Conservation (phyloP, 257 asterid genomes). For the Cordia subcordata region DNA sequence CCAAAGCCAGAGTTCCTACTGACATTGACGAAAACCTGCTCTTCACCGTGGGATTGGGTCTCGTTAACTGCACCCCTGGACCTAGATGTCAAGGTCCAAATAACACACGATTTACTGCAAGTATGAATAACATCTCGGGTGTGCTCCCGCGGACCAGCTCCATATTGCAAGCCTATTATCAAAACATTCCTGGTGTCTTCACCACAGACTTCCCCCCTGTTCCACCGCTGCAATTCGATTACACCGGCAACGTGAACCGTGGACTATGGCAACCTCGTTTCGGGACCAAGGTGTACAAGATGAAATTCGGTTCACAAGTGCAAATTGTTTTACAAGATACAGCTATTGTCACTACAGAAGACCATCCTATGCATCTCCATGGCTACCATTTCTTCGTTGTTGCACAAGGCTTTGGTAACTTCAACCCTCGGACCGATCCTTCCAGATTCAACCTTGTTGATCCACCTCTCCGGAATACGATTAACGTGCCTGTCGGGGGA, state of each 20-base stretch:
- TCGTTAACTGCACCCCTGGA: constrained; percentile 47
- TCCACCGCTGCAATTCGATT: constrained; percentile 49
- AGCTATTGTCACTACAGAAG: constrained; percentile 52
- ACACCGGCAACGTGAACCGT: constrained; percentile 48
- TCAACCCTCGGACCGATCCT: constrained; percentile 37
- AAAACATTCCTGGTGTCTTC: constrained; percentile 44
- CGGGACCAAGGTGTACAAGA: constrained; percentile 48
- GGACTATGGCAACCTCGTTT: constrained; percentile 44
- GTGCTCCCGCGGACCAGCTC: constrained; percentile 41
- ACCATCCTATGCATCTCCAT: constrained; percentile 62
- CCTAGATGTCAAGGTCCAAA: constrained; percentile 66
- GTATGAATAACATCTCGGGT: constrained; percentile 61
- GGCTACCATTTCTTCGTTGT: constrained; percentile 65
- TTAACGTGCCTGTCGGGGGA: constrained; percentile 62
- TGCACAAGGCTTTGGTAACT: constrained; percentile 67
- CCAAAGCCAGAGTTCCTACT: constrained; percentile 31
- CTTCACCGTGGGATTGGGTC: constrained; percentile 61
- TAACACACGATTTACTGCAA: constrained; percentile 51
- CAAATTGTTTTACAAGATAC: constrained; percentile 63
- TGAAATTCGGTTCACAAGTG: constrained; percentile 44
- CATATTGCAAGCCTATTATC: constrained; percentile 52
- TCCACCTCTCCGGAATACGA: constrained; percentile 56
- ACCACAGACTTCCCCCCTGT: constrained; percentile 52
- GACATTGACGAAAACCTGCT: constrained; percentile 44
- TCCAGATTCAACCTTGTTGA: constrained; percentile 51